Evolutionary conservation across 2,329 filamentous ascomycete genomes (phyloP).

Genomic region (Thielaviopsis populi): DNA sequence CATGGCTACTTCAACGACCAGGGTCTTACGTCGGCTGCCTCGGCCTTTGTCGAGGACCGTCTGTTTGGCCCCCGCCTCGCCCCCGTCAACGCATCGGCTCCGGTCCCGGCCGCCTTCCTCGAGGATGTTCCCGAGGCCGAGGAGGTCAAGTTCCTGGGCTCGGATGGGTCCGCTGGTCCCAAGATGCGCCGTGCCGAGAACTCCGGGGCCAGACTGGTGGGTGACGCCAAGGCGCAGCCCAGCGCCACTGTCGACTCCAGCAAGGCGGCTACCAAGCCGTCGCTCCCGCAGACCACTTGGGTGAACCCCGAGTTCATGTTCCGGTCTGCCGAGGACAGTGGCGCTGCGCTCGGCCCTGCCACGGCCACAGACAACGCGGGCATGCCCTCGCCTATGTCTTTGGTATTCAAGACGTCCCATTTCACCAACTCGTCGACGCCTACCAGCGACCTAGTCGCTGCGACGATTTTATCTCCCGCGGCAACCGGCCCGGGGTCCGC

Average conservation of each 20-base stretch:
- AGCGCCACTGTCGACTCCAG: neutral
- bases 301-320: neutral
- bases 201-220: neutral
- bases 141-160: neutral
- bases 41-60: neutral
- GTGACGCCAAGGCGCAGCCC: neutral
- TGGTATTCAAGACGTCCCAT: neutral
- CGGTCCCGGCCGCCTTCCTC: neutral
- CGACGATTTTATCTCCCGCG: neutral
- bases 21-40: neutral
- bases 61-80: constrained; percentile 1
- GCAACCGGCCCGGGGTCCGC: neutral
- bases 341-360: neutral
- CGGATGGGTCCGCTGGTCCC: neutral
- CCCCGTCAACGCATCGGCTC: neutral
- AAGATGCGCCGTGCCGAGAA: neutral
- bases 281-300: neutral
- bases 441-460: neutral
- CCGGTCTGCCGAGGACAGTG: neutral
- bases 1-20: neutral
- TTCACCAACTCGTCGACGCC: neutral
- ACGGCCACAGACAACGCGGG: neutral
- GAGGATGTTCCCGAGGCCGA: neutral
- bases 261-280: neutral
- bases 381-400: neutral